phyloP scores from a whole-genome alignment of 805 yeast species.

The Starmerella bacillaris region DNA sequence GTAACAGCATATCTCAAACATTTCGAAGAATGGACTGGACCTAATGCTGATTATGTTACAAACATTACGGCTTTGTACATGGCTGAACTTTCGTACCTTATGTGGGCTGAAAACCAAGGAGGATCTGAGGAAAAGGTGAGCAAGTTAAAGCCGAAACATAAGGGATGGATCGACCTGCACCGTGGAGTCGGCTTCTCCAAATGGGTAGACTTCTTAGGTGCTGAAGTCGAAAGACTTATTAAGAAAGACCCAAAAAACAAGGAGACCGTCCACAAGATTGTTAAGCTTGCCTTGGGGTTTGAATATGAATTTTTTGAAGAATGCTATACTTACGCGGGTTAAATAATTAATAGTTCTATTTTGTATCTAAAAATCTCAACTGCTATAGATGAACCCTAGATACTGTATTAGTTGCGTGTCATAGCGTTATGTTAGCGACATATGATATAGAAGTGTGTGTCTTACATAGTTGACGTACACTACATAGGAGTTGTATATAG shows the following conservation, averaged over 20 bases:
- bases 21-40: neutral
- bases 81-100: conserved; percentile 10
- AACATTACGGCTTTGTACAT: conserved; percentile 8
- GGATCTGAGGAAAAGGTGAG: neutral
- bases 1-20: conserved; percentile 4
- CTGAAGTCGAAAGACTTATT: conserved; percentile 7
- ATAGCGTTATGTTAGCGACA: too few species aligned
- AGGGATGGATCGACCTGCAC: conserved; percentile 13
- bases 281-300: conserved; percentile 3
- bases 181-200: conserved; percentile 8
- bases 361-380: too few species aligned
- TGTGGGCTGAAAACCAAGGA: conserved; percentile 11
- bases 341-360: neutral
- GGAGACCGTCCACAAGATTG: neutral
- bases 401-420: too few species aligned
- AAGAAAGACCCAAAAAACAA: neutral
- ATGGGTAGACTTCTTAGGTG: conserved; percentile 11
- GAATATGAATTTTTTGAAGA: conserved; percentile 9
- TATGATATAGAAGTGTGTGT: too few species aligned
- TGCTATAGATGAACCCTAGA: too few species aligned
- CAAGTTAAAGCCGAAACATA: conserved; percentile 7
- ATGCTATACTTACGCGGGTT: conserved; percentile 4
- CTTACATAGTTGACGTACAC: too few species aligned
- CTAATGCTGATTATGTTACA: conserved; percentile 1
- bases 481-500: too few species aligned